These are phyloP conservation scores for Murraya koenigii DNA, from an alignment of 345 rosid species.

Conservation along the genomic window DNA sequence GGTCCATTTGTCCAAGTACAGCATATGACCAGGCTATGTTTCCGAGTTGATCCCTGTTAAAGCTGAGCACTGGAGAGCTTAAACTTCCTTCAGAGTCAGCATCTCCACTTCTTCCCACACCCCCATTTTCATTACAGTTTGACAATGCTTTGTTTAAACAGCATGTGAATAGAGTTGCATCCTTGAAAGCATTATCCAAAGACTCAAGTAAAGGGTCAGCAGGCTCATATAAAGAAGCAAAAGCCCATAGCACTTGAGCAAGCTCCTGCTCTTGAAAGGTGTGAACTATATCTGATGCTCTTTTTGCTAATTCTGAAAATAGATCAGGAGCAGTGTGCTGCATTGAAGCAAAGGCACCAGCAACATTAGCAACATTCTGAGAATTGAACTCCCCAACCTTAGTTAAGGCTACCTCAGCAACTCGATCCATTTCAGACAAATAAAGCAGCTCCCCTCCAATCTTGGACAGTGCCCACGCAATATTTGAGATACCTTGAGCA, in stretches of 20 bases:
- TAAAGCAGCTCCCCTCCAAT: slow-evolving; percentile 86
- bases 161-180: slow-evolving; percentile 47
- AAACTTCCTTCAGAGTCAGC: slow-evolving; percentile 23
- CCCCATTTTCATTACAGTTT: slow-evolving; percentile 9
- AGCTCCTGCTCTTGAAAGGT: slow-evolving; percentile 80
- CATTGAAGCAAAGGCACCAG: slow-evolving; percentile 93
- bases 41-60: slow-evolving; percentile 82
- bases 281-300: slow-evolving; percentile 50
- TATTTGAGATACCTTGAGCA: slow-evolving; percentile 89
- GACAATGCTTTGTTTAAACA: slow-evolving; percentile 28
- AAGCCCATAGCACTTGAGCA: slow-evolving; percentile 89
- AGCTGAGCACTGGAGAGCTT: slow-evolving; percentile 48
- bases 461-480: slow-evolving; percentile 89
- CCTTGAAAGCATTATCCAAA: slow-evolving; percentile 56
- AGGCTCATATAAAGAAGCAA: slow-evolving; percentile 76
- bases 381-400: slow-evolving; percentile 75
- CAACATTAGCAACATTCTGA: slow-evolving; percentile 87
- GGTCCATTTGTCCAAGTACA: slow-evolving; percentile 70
- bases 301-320: slow-evolving; percentile 60
- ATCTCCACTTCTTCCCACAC: slow-evolving; percentile 24
- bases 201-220: slow-evolving; percentile 67
- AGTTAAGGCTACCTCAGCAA: slow-evolving; percentile 79
- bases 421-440: slow-evolving; percentile 94
- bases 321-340: slow-evolving; percentile 75
- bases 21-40: slow-evolving; percentile 98